A percentile compares a stretch with the other conserved stretches of the same genome.
phyloP scores from a whole-genome alignment of 768 basidiomycete species.

The Pilatotrama ljubarskyi region DNA sequence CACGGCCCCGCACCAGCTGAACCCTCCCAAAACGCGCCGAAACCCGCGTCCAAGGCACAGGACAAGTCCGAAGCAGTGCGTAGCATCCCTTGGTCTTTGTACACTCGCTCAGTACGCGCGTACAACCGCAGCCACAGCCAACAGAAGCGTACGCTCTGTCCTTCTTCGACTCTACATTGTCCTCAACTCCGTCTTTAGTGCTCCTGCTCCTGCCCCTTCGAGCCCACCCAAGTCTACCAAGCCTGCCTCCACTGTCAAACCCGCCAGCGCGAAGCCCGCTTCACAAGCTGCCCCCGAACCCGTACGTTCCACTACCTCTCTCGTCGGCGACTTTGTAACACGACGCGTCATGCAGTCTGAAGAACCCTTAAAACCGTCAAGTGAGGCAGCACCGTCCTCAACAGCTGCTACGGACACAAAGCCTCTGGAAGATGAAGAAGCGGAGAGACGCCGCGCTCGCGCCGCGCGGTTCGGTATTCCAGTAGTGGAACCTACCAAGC shows the following conservation, averaged over 20 bases:
- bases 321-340: not conserved
- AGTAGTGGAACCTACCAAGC: slow-evolving; percentile 40
- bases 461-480: slow-evolving; percentile 75
- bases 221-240: slow-evolving; percentile 31
- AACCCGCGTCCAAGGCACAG: slow-evolving; percentile 26
- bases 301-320: not conserved
- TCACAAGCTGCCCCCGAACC: slow-evolving; percentile 18
- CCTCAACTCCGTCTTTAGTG: not conserved
- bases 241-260: slow-evolving; percentile 10
- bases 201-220: slow-evolving; percentile 2
- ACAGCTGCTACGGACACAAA: slow-evolving; percentile 5
- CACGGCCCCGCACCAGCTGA: slow-evolving; percentile 13
- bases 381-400: not conserved
- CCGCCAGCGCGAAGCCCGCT: slow-evolving; percentile 2
- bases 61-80: slow-evolving; percentile 9
- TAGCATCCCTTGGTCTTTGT: not conserved
- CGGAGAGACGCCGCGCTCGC: slow-evolving; percentile 57
- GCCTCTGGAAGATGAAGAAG: slow-evolving; percentile 45
- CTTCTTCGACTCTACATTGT: not conserved
- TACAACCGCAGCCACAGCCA: slow-evolving; percentile 33
- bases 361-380: not conserved
- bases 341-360: not conserved
- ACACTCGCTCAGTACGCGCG: slow-evolving; percentile 34
- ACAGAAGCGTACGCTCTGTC: slow-evolving; percentile 32
- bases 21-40: slow-evolving; percentile 32